phyloP scores from a whole-genome alignment of 345 rosid genomes.

The Ailanthus altissimus region DNA sequence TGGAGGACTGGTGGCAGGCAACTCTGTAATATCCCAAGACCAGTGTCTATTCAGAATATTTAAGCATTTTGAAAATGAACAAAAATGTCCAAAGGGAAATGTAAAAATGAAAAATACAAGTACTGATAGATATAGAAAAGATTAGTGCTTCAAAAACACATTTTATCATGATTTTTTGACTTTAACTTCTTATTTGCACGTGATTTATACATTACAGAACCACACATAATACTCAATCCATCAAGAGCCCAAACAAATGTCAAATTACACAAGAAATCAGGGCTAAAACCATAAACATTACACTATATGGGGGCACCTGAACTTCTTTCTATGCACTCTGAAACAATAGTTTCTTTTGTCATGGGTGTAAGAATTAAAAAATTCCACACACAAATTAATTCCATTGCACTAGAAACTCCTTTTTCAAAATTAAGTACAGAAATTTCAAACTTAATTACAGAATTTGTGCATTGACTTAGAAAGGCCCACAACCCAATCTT shows the following conservation, averaged over 20 bases:
- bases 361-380: neutral
- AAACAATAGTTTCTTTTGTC: neutral
- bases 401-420: neutral
- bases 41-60: neutral
- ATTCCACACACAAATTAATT: neutral
- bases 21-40: neutral
- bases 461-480: neutral
- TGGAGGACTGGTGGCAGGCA: neutral
- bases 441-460: neutral
- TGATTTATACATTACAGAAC: neutral
- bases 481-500: neutral
- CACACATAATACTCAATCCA: neutral
- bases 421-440: neutral
- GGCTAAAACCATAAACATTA: neutral
- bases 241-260: conserved; percentile 3
- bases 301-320: neutral
- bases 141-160: neutral
- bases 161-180: neutral
- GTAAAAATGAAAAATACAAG: neutral
- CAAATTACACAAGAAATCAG: neutral
- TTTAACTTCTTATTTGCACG: neutral
- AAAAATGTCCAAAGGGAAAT: neutral
- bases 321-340: neutral
- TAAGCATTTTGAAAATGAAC: neutral
- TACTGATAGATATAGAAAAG: neutral